Base-by-base conservation (phyloP, 352 stramenopile species). In the Globisporangium nagaii region DNA sequence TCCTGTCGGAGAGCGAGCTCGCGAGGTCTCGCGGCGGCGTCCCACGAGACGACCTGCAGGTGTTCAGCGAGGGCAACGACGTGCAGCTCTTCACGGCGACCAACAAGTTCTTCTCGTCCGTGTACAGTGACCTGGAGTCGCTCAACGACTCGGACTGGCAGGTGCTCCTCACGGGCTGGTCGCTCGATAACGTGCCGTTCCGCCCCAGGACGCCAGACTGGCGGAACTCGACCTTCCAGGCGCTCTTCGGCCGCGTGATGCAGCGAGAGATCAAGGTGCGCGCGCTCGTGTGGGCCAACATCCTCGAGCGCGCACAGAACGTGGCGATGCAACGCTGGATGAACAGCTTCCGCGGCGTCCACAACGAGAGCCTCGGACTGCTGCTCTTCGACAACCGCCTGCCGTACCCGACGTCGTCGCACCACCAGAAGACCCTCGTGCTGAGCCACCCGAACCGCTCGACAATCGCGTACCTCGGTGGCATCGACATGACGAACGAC, bases 401-500 rank as follows among this genome's bases (percentile, higher is more conserved):
- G 0, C 42, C 39, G 15, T 42, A 56, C 4, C 35, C 22, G 3
- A 47, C 36, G 28, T 56, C 49, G 1, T 56, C 49, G 22, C 40
- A 53, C 11, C 53, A 43, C 20, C 40, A 51, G 17, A 53, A 40
- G n/a, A 39, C 30, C 1, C 19, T 62, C 12, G 36, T 43, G 25
- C 52, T 55, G 7, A 41, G 19, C 36, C 51, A 37, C 12, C 58
- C 25, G 17, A 30, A 41, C 4, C 27, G n/a, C 17, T 17, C 20
- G 13, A 22, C 36, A 2, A 54, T 63, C 17, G 66, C 62, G 22
- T 74, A 71, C 34, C 55, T 74, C 6, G 66, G 66, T 2, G 66
- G 66, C 19, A 65, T 74, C 25, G 66, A 74, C 53, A 60, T 67
- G 42, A 68, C 54, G 0, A 40, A 53, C 11, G 61, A 74, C 30